These are phyloP conservation scores for Madurella mycetomatis DNA, from an alignment of 2,329 filamentous ascomycete species.

Conservation along the genomic window DNA sequence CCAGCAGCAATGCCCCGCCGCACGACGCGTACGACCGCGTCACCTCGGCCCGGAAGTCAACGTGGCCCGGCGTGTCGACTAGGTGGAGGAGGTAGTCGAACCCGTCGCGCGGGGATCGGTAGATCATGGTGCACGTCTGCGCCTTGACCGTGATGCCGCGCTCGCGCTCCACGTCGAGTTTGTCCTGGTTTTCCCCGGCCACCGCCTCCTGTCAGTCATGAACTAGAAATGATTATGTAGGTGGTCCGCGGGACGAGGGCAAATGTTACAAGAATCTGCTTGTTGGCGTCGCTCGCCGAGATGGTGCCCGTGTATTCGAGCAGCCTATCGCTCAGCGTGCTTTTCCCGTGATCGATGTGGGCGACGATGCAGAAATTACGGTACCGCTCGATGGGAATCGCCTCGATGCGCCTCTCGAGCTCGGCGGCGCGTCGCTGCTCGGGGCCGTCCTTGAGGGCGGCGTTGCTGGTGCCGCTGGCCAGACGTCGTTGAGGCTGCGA, in stretches of 20 bases:
- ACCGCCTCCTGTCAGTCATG: too few species aligned
- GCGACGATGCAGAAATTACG: slow-evolving; percentile 99
- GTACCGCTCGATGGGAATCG: slow-evolving; percentile 72
- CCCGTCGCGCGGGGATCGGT: slow-evolving; percentile 64
- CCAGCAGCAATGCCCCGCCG: slow-evolving; percentile 83
- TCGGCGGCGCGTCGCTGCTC: slow-evolving; percentile 30
- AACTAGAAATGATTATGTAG: not conserved
- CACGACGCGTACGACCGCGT: slow-evolving; percentile 94
- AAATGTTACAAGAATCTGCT: slow-evolving; percentile 68
- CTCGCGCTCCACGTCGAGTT: slow-evolving; percentile 93
- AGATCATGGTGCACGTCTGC: slow-evolving; percentile 97
- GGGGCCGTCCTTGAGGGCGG: slow-evolving; percentile 10
- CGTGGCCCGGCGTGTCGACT: slow-evolving; percentile 94
- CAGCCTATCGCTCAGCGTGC: slow-evolving; percentile 85
- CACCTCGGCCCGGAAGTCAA: slow-evolving; percentile 96
- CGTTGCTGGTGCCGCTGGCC: slow-evolving; percentile 10
- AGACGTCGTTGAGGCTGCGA: slow-evolving; percentile 1
- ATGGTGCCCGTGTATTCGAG: slow-evolving; percentile 95
- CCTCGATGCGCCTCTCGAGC: slow-evolving; percentile 59
- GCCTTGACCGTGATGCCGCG: slow-evolving; percentile 98
- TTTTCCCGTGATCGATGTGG: slow-evolving; percentile 98
- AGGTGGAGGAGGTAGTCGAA: slow-evolving; percentile 90
- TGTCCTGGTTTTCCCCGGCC: slow-evolving; percentile 59
- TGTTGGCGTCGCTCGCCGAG: slow-evolving; percentile 71
- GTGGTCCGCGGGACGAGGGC: not conserved